A percentile compares a stretch with the other conserved stretches of the same genome.
Conservation (phyloP, 2,329 filamentous ascomycete species). For the Claviceps sorghi region DNA sequence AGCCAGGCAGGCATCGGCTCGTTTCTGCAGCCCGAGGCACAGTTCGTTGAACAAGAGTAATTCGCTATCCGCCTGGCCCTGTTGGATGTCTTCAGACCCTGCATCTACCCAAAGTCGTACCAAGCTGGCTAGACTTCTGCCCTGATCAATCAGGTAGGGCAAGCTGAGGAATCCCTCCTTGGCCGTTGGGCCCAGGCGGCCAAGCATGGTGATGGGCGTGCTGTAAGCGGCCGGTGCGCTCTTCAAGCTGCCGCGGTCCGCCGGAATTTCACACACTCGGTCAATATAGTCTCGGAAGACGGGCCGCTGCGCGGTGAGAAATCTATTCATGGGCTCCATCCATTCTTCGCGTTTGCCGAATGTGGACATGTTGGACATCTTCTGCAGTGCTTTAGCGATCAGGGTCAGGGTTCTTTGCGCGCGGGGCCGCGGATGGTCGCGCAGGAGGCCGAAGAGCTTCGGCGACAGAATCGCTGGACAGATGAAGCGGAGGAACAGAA, state of each 20-base stretch:
- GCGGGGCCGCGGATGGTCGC: slow-evolving; percentile 66
- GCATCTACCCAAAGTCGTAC: slow-evolving; percentile 66
- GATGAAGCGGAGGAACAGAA: slow-evolving; percentile 87
- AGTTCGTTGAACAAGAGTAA: slow-evolving; percentile 36
- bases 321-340: slow-evolving; percentile 98
- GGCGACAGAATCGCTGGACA: slow-evolving; percentile 93
- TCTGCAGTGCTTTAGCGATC: slow-evolving; percentile 84
- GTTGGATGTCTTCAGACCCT: slow-evolving; percentile 24
- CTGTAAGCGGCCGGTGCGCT: slow-evolving; percentile 73
- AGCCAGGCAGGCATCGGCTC: slow-evolving; percentile 36
- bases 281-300: slow-evolving; percentile 82
- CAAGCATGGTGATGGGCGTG: slow-evolving; percentile 80
- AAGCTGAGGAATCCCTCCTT: slow-evolving; percentile 87
- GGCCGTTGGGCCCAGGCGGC: slow-evolving; percentile 62
- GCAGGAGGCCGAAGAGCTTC: slow-evolving; percentile 75
- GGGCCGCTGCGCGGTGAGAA: slow-evolving; percentile 59
- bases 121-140: slow-evolving; percentile 69
- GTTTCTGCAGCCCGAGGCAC: slow-evolving; percentile 35
- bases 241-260: slow-evolving; percentile 45
- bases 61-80: slow-evolving; percentile 28
- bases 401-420: slow-evolving; percentile 81
- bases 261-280: slow-evolving; percentile 66
- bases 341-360: slow-evolving; percentile 94
- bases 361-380: slow-evolving; percentile 74
- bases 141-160: slow-evolving; percentile 82